These are phyloP conservation scores for Caryopteris hybrid DNA, from an alignment of 305 asterid genomes.

Conservation along the genomic window DNA sequence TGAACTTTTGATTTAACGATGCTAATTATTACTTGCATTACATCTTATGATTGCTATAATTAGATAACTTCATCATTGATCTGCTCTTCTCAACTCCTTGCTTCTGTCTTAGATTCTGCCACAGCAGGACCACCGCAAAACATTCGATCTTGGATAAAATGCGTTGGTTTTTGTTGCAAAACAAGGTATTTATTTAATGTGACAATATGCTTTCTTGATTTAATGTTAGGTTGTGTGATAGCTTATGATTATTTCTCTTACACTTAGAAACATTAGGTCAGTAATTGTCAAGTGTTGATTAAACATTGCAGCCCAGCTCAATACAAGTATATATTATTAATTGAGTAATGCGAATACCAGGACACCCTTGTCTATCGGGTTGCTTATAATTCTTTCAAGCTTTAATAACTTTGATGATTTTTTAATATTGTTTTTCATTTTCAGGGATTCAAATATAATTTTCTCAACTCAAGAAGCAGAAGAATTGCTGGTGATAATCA, in stretches of 20 bases:
- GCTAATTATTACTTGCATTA: not conserved
- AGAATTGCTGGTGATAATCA: conserved; percentile 55
- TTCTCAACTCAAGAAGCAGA: conserved; percentile 64
- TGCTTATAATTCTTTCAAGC: not conserved
- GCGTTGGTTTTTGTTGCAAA: conserved; percentile 46
- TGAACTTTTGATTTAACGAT: not conserved
- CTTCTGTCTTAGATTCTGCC: conserved; percentile 45
- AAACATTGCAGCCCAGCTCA: not conserved
- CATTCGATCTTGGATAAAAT: conserved; percentile 71
- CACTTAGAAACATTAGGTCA: not conserved
- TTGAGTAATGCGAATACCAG: not conserved
- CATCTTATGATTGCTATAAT: not conserved
- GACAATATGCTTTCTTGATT: conserved; percentile 1
- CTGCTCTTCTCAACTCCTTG: conserved; percentile 15
- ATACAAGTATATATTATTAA: not conserved
- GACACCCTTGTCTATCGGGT: not conserved
- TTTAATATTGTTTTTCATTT: not conserved
- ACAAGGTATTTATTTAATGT: conserved; percentile 45
- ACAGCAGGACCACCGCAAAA: conserved; percentile 77
- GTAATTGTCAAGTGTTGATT: not conserved
- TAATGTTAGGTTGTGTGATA: not conserved
- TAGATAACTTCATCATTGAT: conserved; percentile 2
- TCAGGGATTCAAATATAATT: conserved; percentile 43
- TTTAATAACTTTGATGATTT: not conserved
- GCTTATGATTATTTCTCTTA: not conserved